Percentiles rank a stretch among this genome's conserved stretches.
phyloP scores from a whole-genome alignment of 1,139 yeast genomes.

The Suhomyces yuchorum region DNA sequence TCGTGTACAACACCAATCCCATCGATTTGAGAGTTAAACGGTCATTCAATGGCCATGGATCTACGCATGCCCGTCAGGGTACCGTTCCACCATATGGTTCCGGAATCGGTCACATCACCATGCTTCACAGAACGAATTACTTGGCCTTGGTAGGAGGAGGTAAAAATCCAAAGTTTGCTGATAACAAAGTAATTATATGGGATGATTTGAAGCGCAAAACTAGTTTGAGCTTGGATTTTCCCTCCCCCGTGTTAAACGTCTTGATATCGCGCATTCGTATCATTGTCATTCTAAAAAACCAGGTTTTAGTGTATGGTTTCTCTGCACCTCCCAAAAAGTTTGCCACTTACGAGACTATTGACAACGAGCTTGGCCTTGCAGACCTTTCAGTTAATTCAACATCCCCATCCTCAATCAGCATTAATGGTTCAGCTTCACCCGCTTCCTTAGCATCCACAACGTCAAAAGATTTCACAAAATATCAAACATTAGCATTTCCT shows the following conservation, averaged over 20 bases:
- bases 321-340: slow-evolving; percentile 74
- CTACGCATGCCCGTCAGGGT: slow-evolving; percentile 3
- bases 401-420: slow-evolving; percentile 7
- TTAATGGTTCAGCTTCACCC: slow-evolving; percentile 18
- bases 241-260: slow-evolving; percentile 72
- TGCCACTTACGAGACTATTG: slow-evolving; percentile 70
- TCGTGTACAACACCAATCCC: slow-evolving; percentile 88
- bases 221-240: slow-evolving; percentile 74
- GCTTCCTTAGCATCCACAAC: slow-evolving; percentile 18
- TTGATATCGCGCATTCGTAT: slow-evolving; percentile 74
- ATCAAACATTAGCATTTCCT: slow-evolving; percentile 72
- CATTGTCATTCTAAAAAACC: slow-evolving; percentile 66
- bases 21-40: slow-evolving; percentile 77
- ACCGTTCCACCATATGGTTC: slow-evolving; percentile 27
- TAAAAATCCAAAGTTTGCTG: slow-evolving; percentile 70
- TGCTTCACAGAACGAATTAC: slow-evolving; percentile 90
- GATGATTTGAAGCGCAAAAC: slow-evolving; percentile 82
- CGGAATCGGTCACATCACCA: slow-evolving; percentile 75
- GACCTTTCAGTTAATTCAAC: slow-evolving; percentile 51
- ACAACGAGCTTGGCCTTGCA: slow-evolving; percentile 69
- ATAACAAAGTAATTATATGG: slow-evolving; percentile 82
- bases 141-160: slow-evolving; percentile 92
- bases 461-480: slow-evolving; percentile 28
- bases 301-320: slow-evolving; percentile 76
- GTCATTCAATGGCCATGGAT: slow-evolving; percentile 35